Evolutionary conservation across 768 basidiomycete species (phyloP).

Genomic region (Leccinum aurantiacum): DNA sequence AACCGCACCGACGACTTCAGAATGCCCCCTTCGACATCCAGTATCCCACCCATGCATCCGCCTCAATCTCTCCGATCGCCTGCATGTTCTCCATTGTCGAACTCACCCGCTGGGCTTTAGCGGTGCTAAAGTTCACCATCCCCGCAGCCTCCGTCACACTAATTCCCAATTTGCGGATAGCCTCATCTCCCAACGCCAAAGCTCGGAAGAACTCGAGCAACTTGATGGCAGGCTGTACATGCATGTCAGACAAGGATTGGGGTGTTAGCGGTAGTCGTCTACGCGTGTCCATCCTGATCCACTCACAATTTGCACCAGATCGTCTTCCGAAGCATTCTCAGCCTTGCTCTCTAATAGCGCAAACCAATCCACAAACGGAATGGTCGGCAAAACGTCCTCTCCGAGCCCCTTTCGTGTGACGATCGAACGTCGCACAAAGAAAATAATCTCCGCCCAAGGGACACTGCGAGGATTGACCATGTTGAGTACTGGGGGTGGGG

Average conservation of each 20-base stretch:
- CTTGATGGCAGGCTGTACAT: conserved; percentile 35
- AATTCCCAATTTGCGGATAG: neutral
- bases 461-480: conserved; percentile 40
- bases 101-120: conserved; percentile 16
- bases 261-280: neutral
- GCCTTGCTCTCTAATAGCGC: conserved; percentile 23
- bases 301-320: conserved; percentile 35
- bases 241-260: neutral
- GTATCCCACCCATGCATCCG: conserved; percentile 26
- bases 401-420: conserved; percentile 10
- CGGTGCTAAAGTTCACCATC: conserved; percentile 21
- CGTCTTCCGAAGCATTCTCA: conserved; percentile 22
- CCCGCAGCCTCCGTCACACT: conserved; percentile 19
- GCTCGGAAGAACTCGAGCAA: conserved; percentile 35
- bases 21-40: conserved; percentile 25
- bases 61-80: conserved; percentile 25
- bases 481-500: conserved; percentile 31
- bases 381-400: conserved; percentile 24
- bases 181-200: conserved; percentile 20
- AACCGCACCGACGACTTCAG: neutral
- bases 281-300: too few relatives aligned
- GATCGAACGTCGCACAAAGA: conserved; percentile 19
- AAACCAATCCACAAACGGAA: conserved; percentile 39
- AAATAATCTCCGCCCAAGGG: conserved; percentile 34
- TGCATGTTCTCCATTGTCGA: conserved; percentile 26